phyloP scores from a whole-genome alignment of 176 grass and related monocot species.

The Rhynchospora tenuis region DNA sequence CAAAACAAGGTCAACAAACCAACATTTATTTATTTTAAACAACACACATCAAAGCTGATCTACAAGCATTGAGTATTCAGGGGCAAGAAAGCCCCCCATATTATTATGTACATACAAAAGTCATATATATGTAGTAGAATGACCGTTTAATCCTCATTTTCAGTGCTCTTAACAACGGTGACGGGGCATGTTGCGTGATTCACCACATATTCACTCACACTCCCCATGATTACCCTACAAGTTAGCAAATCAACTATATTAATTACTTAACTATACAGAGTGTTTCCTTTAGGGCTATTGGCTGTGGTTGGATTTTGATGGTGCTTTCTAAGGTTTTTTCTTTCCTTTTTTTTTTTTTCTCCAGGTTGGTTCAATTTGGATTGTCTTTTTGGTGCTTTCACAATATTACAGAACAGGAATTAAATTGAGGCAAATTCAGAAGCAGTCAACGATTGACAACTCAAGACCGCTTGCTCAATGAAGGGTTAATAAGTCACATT shows the following conservation, averaged over 20 bases:
- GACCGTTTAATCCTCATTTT: conserved; percentile 30
- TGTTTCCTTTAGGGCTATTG: not conserved
- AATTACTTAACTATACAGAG: not conserved
- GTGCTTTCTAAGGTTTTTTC: not conserved
- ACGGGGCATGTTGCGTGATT: conserved; percentile 72
- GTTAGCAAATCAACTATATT: conserved; percentile 6
- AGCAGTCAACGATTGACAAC: too few relatives aligned
- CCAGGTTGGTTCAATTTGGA: not conserved
- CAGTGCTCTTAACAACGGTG: conserved; percentile 57
- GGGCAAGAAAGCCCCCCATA: not conserved
- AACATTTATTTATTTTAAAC: not conserved
- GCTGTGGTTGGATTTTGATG: not conserved
- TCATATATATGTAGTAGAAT: not conserved
- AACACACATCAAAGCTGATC: not conserved
- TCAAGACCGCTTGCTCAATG: not conserved
- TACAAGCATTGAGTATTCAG: not conserved
- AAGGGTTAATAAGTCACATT: not conserved
- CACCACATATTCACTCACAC: conserved; percentile 83
- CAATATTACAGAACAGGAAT: not conserved
- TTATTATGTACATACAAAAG: not conserved
- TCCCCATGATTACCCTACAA: conserved; percentile 81
- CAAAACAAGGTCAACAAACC: not conserved
- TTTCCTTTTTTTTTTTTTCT: not conserved
- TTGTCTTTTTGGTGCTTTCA: not conserved
- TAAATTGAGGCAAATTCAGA: not conserved